A percentile compares a stretch with the other conserved stretches of the same genome.
Evolutionary conservation across 306 rosid genomes (phyloP).

Genomic region (Medicago arabica): DNA sequence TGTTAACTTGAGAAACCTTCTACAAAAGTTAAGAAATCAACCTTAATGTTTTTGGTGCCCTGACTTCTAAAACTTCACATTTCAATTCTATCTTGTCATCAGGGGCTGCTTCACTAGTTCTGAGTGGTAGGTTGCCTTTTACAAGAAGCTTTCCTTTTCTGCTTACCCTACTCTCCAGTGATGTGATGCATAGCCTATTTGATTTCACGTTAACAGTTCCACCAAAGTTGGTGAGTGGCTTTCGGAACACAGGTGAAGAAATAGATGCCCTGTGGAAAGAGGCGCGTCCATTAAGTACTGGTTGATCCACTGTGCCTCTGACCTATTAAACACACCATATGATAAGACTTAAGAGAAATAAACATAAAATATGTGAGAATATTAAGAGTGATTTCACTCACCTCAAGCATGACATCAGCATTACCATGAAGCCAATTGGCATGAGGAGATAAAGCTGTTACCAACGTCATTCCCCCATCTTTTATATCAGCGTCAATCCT

Average conservation of each 20-base stretch:
- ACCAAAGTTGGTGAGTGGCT: conserved; percentile 87
- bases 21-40: conserved; percentile 40
- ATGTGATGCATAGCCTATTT: conserved; percentile 85
- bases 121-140: conserved; percentile 93
- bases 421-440: conserved; percentile 95
- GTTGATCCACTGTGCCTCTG: conserved; percentile 91
- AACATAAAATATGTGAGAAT: conserved; percentile 36
- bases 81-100: conserved; percentile 88
- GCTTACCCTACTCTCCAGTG: conserved; percentile 90
- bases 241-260: conserved; percentile 86
- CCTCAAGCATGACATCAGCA: conserved; percentile 91
- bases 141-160: conserved; percentile 87
- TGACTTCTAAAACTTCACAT: conserved; percentile 91
- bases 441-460: conserved; percentile 90
- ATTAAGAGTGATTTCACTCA: conserved; percentile 49
- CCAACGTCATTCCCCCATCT: conserved; percentile 96
- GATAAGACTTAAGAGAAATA: conserved; percentile 28
- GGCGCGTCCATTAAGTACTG: conserved; percentile 86
- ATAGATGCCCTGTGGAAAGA: conserved; percentile 92
- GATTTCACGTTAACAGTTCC: conserved; percentile 91
- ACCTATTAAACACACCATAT: conserved; percentile 61
- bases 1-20: conserved; percentile 28
- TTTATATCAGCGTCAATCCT: conserved; percentile 94
- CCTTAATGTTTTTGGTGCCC: conserved; percentile 84
- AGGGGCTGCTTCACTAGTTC: conserved; percentile 85